A percentile compares a stretch with the other conserved stretches of the same genome.
Evolutionary conservation across 192 early-diverging fungal genomes (phyloP).

Genomic region (Podila verticillata): DNA sequence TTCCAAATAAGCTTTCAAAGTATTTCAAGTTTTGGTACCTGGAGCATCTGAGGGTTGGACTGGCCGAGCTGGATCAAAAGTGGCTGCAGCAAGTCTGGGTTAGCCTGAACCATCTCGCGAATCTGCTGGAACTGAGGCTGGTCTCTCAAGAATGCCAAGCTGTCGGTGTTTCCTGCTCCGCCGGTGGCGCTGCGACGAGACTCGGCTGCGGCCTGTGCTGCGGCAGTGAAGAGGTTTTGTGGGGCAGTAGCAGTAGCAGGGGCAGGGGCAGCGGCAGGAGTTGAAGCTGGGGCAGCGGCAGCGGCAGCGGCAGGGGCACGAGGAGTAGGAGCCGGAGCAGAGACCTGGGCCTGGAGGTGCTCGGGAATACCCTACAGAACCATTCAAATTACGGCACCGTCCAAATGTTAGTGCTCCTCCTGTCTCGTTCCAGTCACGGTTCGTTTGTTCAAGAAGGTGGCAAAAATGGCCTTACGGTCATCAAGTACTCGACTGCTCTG

Average conservation of each 20-base stretch:
- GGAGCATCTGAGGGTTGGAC: slow-evolving; percentile 85
- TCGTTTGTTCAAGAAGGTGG: background rate
- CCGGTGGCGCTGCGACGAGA: slow-evolving; percentile 41
- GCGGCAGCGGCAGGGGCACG: slow-evolving; percentile 31
- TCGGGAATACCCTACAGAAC: slow-evolving; percentile 83
- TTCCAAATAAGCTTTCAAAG: slow-evolving; percentile 57
- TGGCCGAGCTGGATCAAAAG: slow-evolving; percentile 85
- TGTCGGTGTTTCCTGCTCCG: slow-evolving; percentile 47
- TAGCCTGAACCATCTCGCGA: slow-evolving; percentile 83
- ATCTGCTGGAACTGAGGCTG: slow-evolving; percentile 93
- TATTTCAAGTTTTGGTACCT: slow-evolving; percentile 33
- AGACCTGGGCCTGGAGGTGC: slow-evolving; percentile 60
- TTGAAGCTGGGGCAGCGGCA: slow-evolving; percentile 35
- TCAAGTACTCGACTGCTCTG: slow-evolving; percentile 94
- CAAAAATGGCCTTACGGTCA: slow-evolving; percentile 66
- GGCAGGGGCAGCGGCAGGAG: slow-evolving; percentile 1
- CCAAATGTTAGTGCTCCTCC: background rate
- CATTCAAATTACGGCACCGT: background rate
- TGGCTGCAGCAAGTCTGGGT: slow-evolving; percentile 88
- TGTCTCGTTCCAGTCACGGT: background rate
- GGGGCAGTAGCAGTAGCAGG: slow-evolving; percentile 19
- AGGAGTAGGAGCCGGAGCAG: slow-evolving; percentile 51
- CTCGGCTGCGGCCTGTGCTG: slow-evolving; percentile 57
- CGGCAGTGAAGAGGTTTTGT: slow-evolving; percentile 71
- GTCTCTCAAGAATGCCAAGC: slow-evolving; percentile 69